Conservation (phyloP, 768 basidiomycete genomes). For the Amanita jacksonii region DNA sequence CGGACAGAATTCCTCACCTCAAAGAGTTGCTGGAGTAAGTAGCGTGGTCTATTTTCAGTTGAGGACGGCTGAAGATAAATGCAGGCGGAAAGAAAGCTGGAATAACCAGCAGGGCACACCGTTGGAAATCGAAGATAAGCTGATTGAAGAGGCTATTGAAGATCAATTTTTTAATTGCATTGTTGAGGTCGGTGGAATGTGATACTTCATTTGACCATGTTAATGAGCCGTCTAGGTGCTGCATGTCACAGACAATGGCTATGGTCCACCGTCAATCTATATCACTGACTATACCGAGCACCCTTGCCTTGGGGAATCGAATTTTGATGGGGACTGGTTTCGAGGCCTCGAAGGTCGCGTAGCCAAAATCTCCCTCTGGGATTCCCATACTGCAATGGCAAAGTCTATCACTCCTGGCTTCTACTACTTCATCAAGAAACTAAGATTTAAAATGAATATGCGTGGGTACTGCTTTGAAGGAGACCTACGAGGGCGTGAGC, state of each 20-base stretch:
- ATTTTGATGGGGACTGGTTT: conserved; percentile 27
- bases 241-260: conserved; percentile 22
- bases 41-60: neutral
- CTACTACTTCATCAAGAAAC: conserved; percentile 38
- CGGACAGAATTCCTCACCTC: conserved; percentile 28
- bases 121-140: conserved; percentile 25
- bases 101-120: conserved; percentile 19
- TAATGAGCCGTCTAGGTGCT: conserved; percentile 31
- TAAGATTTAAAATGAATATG: conserved; percentile 34
- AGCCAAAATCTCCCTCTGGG: conserved; percentile 41
- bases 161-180: conserved; percentile 42
- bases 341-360: conserved; percentile 39
- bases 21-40: conserved; percentile 44
- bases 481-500: conserved; percentile 36
- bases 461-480: conserved; percentile 26
- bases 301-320: conserved; percentile 26
- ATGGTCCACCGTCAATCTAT: conserved; percentile 32
- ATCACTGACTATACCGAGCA: conserved; percentile 61
- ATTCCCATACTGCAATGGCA: conserved; percentile 33
- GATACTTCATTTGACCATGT: neutral
- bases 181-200: conserved; percentile 37
- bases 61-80: neutral
- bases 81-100: conserved; percentile 44
- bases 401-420: conserved; percentile 29
- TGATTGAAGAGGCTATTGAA: conserved; percentile 38